These are phyloP conservation scores for Corylus heterophylla DNA, from an alignment of 306 rosid genomes.

Conservation along the genomic window DNA sequence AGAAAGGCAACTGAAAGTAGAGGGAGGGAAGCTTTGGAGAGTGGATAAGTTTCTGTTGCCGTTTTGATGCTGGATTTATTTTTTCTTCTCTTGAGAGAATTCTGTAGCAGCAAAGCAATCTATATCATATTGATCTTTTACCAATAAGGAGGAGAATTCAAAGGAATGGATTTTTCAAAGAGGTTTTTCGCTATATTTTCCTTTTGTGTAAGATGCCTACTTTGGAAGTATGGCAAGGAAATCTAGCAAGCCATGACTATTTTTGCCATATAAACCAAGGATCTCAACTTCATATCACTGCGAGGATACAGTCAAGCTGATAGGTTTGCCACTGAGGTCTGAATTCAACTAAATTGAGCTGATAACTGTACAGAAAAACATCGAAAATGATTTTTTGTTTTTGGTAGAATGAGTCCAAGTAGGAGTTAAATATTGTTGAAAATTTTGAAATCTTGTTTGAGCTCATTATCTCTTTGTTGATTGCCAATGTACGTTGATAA, in stretches of 20 bases:
- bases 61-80: slow-evolving; percentile 8
- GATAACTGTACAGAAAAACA: slow-evolving; percentile 43
- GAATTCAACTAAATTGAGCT: slow-evolving; percentile 30
- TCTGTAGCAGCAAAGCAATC: slow-evolving; percentile 20
- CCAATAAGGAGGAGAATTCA: not conserved
- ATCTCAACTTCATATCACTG: slow-evolving; percentile 24
- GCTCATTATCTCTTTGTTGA: not conserved
- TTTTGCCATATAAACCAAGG: slow-evolving; percentile 17
- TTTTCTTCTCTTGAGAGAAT: slow-evolving; percentile 20
- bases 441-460: slow-evolving; percentile 2
- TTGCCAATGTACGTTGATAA: slow-evolving; percentile 3
- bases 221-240: slow-evolving; percentile 27
- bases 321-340: slow-evolving; percentile 28
- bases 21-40: slow-evolving; percentile 32
- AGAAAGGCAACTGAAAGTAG: slow-evolving; percentile 36
- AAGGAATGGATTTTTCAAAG: slow-evolving; percentile 15
- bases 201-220: slow-evolving; percentile 20
- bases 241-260: slow-evolving; percentile 29
- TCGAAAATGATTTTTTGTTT: not conserved
- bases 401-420: slow-evolving; percentile 16
- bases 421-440: not conserved
- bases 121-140: slow-evolving; percentile 23
- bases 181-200: slow-evolving; percentile 23
- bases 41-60: slow-evolving; percentile 28
- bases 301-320: not conserved